Conservation (phyloP, 176 grass and related monocot genomes). For the Bolboschoenus planiculmis region DNA sequence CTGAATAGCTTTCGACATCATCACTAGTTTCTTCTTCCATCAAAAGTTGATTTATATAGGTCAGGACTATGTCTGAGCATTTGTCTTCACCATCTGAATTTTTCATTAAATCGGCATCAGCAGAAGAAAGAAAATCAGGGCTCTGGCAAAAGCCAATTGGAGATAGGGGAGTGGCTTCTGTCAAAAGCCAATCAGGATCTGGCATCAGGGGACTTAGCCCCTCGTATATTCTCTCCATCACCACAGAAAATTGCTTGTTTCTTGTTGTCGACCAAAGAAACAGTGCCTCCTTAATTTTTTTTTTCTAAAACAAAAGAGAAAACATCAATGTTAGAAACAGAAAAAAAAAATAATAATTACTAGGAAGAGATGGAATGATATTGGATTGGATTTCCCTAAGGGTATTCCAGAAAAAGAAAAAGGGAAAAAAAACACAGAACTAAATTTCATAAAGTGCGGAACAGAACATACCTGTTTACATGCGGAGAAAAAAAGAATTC, state of each 20-base stretch:
- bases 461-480: neutral
- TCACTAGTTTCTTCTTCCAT: conserved; percentile 17
- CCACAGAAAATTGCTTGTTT: neutral
- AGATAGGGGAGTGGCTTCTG: neutral
- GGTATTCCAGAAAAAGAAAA: neutral
- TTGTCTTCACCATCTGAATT: neutral
- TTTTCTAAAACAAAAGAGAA: neutral
- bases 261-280: neutral
- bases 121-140: neutral
- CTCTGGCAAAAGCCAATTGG: neutral
- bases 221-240: conserved; percentile 11
- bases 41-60: conserved; percentile 2
- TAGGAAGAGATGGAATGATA: too few species aligned
- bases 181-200: neutral
- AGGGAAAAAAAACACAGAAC: neutral
- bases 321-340: neutral
- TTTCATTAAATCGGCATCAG: neutral
- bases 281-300: neutral
- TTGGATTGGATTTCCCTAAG: too few species aligned
- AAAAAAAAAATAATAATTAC: neutral
- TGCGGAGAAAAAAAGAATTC: neutral
- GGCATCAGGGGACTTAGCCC: conserved; percentile 1
- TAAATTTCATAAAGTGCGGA: neutral
- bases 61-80: neutral
- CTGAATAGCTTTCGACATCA: neutral